Conservation (phyloP, 2,329 filamentous ascomycete species). For the Fusarium vanettenii region DNA sequence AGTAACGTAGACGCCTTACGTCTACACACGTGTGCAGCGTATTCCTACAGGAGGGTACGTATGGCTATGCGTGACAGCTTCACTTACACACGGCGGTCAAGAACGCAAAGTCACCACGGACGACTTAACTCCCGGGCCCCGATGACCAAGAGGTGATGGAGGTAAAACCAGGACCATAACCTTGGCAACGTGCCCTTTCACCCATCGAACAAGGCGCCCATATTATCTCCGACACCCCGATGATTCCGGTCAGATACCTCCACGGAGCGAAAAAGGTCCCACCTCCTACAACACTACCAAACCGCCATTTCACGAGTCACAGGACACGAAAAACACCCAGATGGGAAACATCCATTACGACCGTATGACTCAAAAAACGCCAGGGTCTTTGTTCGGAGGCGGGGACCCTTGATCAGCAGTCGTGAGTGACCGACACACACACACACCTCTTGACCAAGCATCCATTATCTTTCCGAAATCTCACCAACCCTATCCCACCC, state of each 20-base stretch:
- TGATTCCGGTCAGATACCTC: slow-evolving; percentile 5
- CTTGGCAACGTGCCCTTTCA: slow-evolving; percentile 16
- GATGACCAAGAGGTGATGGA: neutral
- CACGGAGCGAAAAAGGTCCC: neutral
- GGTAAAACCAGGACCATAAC: neutral
- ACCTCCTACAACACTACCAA: neutral
- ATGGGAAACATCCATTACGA: neutral
- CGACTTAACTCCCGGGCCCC: neutral
- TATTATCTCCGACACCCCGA: slow-evolving; percentile 26
- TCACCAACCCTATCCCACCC: slow-evolving; percentile 1
- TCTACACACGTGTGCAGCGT: neutral
- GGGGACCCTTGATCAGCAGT: neutral
- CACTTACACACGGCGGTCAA: slow-evolving; percentile 4
- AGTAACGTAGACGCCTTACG: neutral
- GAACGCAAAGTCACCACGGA: neutral
- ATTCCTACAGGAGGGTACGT: neutral
- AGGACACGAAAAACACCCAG: neutral
- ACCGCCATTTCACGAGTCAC: slow-evolving; percentile 18
- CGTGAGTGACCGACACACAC: neutral
- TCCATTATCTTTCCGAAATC: neutral
- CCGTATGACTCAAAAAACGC: slow-evolving; percentile 14
- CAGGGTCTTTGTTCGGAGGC: slow-evolving; percentile 7
- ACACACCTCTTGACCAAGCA: neutral
- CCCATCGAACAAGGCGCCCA: neutral
- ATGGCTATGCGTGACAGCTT: neutral